These are phyloP conservation scores for Funneliformis mosseae DNA, from an alignment of 192 early-diverging fungal species.

Conservation along the genomic window DNA sequence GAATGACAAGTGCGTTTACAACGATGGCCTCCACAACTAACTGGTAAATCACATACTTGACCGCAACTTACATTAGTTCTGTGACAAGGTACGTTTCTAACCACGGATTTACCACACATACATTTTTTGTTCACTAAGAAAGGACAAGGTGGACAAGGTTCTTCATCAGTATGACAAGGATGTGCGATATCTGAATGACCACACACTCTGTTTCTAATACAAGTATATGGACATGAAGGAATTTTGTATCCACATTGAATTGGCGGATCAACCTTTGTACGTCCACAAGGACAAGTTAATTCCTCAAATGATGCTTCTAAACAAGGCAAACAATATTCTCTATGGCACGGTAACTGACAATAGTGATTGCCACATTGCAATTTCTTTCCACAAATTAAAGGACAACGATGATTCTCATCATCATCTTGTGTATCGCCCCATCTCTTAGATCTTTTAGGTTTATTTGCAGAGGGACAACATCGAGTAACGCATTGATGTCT, in stretches of 20 bases:
- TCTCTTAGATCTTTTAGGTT: conserved; percentile 38
- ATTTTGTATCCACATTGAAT: conserved; percentile 81
- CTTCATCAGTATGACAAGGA: conserved; percentile 83
- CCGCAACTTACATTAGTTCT: conserved; percentile 77
- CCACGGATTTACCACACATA: conserved; percentile 75
- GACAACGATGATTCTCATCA: conserved; percentile 65
- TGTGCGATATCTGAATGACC: conserved; percentile 79
- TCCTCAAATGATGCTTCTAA: conserved; percentile 80
- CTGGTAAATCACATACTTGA: conserved; percentile 55
- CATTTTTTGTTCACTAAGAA: conserved; percentile 73
- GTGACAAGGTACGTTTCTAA: conserved; percentile 86
- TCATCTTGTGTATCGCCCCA: conserved; percentile 36
- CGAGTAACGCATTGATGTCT: conserved; percentile 65
- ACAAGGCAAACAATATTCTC: conserved; percentile 76
- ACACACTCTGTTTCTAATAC: conserved; percentile 70
- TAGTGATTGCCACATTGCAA: conserved; percentile 81
- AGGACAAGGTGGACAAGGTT: conserved; percentile 90
- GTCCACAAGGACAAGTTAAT: conserved; percentile 84
- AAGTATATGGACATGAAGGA: conserved; percentile 75
- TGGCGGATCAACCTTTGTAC: conserved; percentile 78
- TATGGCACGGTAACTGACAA: conserved; percentile 80
- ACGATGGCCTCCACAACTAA: conserved; percentile 71
- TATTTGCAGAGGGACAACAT: conserved; percentile 63
- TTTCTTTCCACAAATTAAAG: conserved; percentile 67
- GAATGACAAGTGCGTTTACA: conserved; percentile 86